A percentile compares a stretch with the other conserved stretches of the same genome.
Evolutionary conservation across 1,284 basidiomycete genomes (phyloP).

Genomic region (Marasmius fiardii): DNA sequence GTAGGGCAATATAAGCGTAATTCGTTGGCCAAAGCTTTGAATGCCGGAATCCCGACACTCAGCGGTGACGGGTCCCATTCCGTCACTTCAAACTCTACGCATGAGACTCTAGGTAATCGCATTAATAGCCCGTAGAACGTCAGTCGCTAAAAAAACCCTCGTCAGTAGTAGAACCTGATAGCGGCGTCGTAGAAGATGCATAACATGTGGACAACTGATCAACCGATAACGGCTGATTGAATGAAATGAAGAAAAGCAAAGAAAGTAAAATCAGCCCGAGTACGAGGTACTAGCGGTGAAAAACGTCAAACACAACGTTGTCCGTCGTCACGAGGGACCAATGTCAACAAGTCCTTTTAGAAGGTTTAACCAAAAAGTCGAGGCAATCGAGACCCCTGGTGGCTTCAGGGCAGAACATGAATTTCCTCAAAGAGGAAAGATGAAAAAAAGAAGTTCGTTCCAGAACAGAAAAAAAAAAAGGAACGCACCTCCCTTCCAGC

Average conservation of each 20-base stretch:
- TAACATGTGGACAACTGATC: too few relatives aligned
- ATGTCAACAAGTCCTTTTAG: too few relatives aligned
- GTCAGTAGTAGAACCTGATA: neutral
- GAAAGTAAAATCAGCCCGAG: too few relatives aligned
- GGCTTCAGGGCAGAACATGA: neutral
- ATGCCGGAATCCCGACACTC: constrained; percentile 37
- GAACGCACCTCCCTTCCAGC: constrained; percentile 39
- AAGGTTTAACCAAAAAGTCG: neutral
- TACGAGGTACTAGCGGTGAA: too few relatives aligned
- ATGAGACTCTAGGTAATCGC: constrained; percentile 44
- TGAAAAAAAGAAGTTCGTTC: constrained; percentile 7
- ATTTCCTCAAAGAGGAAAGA: neutral
- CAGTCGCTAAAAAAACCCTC: constrained; percentile 41
- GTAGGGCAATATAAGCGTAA: constrained; percentile 54
- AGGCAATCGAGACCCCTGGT: neutral
- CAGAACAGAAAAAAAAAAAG: constrained; percentile 9
- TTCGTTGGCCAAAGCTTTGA: constrained; percentile 55
- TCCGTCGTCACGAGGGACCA: too few relatives aligned
- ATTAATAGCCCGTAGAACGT: constrained; percentile 57
- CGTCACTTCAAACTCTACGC: constrained; percentile 58
- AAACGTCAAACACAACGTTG: too few relatives aligned
- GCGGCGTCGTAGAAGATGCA: too few relatives aligned
- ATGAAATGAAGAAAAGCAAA: neutral
- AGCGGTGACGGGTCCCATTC: constrained; percentile 59
- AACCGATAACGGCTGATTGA: too few relatives aligned